Percentiles rank a stretch among this genome's conserved stretches.
Evolutionary conservation across 2,329 filamentous ascomycete species (phyloP).

Genomic region (Ophiocordyceps camponoti-rufipedis): DNA sequence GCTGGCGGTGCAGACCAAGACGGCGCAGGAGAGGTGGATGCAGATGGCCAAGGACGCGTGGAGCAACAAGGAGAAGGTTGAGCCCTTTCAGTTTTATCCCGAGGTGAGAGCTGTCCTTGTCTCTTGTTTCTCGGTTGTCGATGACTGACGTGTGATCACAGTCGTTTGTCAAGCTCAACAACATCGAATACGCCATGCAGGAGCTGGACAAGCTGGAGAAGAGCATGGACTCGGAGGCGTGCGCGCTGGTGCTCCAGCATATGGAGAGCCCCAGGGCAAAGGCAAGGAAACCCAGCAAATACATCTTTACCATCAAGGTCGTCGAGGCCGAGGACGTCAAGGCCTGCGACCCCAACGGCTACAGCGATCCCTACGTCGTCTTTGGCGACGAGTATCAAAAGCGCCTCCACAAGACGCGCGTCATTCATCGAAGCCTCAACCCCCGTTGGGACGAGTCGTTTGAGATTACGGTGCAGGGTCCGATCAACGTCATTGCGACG

Average conservation of each 20-base stretch:
- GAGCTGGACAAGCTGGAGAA: conserved; percentile 82
- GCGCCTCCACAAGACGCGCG: conserved; percentile 81
- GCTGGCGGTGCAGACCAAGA: conserved; percentile 56
- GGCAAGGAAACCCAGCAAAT: conserved; percentile 57
- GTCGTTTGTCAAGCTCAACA: conserved; percentile 96
- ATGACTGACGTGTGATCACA: conserved; percentile 16
- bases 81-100: conserved; percentile 91
- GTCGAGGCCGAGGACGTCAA: conserved; percentile 96
- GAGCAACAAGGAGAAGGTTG: conserved; percentile 78
- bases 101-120: conserved; percentile 41
- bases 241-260: conserved; percentile 62
- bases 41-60: conserved; percentile 87
- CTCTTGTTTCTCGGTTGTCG: neutral
- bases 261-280: conserved; percentile 52
- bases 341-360: conserved; percentile 87
- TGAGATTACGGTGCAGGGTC: conserved; percentile 81
- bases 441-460: conserved; percentile 95
- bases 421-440: conserved; percentile 78
- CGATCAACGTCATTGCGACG: conserved; percentile 87
- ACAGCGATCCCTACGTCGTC: conserved; percentile 93
- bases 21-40: conserved; percentile 82
- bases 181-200: conserved; percentile 85
- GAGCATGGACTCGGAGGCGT: conserved; percentile 80
- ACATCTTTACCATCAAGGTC: conserved; percentile 97
- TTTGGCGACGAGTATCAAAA: conserved; percentile 97